phyloP scores from a whole-genome alignment of 2,329 filamentous ascomycete species.

The Cladophialophora immunda region DNA sequence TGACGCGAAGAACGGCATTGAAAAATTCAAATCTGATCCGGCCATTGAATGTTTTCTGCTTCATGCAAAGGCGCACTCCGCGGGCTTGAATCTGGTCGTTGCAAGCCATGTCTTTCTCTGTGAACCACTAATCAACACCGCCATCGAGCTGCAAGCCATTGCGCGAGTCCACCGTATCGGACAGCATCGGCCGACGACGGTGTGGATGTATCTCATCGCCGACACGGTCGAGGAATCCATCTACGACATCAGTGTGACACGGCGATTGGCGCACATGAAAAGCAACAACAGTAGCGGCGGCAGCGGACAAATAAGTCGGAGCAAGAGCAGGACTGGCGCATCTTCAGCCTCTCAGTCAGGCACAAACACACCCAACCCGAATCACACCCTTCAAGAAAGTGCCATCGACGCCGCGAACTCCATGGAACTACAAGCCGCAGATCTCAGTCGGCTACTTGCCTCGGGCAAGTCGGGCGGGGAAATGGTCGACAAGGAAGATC shows the following conservation, averaged over 20 bases:
- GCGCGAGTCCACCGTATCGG: slow-evolving; percentile 95
- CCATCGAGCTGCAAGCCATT: slow-evolving; percentile 92
- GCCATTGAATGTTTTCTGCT: slow-evolving; percentile 82
- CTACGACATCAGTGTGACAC: slow-evolving; percentile 81
- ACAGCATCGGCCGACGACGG: slow-evolving; percentile 84
- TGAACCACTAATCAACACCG: slow-evolving; percentile 91
- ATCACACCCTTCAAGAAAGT: slow-evolving; percentile 59
- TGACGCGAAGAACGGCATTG: slow-evolving; percentile 72
- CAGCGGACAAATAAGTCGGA: slow-evolving; percentile 44
- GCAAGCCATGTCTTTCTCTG: slow-evolving; percentile 94
- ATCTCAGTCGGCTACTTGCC: slow-evolving; percentile 74
- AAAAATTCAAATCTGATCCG: slow-evolving; percentile 78
- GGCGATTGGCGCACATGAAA: slow-evolving; percentile 80
- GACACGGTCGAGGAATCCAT: slow-evolving; percentile 93
- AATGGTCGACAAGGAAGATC: slow-evolving; percentile 76
- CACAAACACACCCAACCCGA: slow-evolving; percentile 17
- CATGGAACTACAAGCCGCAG: slow-evolving; percentile 78
- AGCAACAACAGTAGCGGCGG: slow-evolving; percentile 45
- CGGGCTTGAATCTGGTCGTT: slow-evolving; percentile 89
- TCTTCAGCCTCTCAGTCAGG: slow-evolving; percentile 48
- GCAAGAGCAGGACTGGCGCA: slow-evolving; percentile 29
- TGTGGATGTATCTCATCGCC: slow-evolving; percentile 93
- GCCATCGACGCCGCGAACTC: slow-evolving; percentile 85
- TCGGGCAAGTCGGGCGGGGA: slow-evolving; percentile 78
- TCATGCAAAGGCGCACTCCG: slow-evolving; percentile 86